These are phyloP conservation scores for Backusella morwellensis DNA, from an alignment of 192 early-diverging fungal genomes.

Conservation along the genomic window DNA sequence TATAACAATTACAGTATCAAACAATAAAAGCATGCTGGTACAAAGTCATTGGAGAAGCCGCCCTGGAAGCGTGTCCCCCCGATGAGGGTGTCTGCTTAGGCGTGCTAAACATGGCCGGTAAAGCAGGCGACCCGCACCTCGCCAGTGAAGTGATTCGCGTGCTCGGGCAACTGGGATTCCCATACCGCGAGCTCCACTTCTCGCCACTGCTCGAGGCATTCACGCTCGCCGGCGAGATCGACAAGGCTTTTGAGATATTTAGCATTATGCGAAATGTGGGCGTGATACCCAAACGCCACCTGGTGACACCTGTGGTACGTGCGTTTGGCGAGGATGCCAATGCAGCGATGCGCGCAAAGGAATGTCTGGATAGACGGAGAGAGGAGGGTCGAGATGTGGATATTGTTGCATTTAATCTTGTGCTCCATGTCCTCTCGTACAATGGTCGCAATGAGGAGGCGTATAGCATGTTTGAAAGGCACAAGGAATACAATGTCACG, in stretches of 20 bases:
- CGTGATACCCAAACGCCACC: constrained; percentile 37
- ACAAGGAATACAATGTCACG: constrained; percentile 25
- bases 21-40: constrained; percentile 44
- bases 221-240: constrained; percentile 42
- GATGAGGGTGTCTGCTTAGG: constrained; percentile 50
- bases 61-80: constrained; percentile 15
- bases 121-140: constrained; percentile 34
- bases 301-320: constrained; percentile 37
- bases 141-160: constrained; percentile 41
- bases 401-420: constrained; percentile 53
- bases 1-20: constrained; percentile 28
- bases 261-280: constrained; percentile 51
- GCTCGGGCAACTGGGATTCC: constrained; percentile 34
- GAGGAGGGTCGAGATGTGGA: constrained; percentile 43
- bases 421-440: constrained; percentile 49
- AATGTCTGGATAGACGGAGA: constrained; percentile 35
- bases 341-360: constrained; percentile 35
- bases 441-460: constrained; percentile 39
- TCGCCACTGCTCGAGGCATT: constrained; percentile 59
- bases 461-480: constrained; percentile 37
- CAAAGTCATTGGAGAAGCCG: constrained; percentile 28
- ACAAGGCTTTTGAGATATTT: constrained; percentile 56
- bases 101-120: constrained; percentile 39
- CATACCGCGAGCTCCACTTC: constrained; percentile 51
- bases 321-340: constrained; percentile 27